Evolutionary conservation across 306 rosid genomes (phyloP).

Genomic region (Rosa multiflora): DNA sequence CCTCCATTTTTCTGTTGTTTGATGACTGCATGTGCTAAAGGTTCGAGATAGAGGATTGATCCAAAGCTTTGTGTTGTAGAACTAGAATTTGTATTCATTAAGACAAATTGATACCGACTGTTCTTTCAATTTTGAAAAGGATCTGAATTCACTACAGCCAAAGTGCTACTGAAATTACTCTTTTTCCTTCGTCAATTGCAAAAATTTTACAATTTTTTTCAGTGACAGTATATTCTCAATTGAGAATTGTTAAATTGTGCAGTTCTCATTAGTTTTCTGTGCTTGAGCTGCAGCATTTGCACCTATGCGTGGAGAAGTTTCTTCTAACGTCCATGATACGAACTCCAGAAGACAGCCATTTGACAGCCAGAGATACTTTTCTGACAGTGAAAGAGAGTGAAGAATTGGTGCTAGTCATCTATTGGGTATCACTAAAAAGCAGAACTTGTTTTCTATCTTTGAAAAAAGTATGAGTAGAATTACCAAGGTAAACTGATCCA

Average conservation of each 20-base stretch:
- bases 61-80: neutral
- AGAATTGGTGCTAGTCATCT: neutral
- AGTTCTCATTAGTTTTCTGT: neutral
- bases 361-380: slow-evolving; percentile 61
- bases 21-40: neutral
- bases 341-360: slow-evolving; percentile 48
- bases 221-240: neutral
- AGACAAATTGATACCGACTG: neutral
- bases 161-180: neutral
- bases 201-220: neutral
- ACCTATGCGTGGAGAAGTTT: slow-evolving; percentile 56
- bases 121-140: neutral
- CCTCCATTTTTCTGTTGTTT: neutral
- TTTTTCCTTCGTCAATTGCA: no score
- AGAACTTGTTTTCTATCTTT: neutral
- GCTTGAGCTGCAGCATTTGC: slow-evolving; percentile 75
- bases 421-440: neutral
- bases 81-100: neutral
- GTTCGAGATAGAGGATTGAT: neutral
- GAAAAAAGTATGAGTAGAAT: neutral
- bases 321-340: slow-evolving; percentile 33
- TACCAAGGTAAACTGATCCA: neutral
- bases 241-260: neutral
- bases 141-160: neutral
- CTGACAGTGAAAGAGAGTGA: slow-evolving; percentile 44